Conservation (phyloP, 2,329 filamentous ascomycete species). For the Paecilomyces sp. region DNA sequence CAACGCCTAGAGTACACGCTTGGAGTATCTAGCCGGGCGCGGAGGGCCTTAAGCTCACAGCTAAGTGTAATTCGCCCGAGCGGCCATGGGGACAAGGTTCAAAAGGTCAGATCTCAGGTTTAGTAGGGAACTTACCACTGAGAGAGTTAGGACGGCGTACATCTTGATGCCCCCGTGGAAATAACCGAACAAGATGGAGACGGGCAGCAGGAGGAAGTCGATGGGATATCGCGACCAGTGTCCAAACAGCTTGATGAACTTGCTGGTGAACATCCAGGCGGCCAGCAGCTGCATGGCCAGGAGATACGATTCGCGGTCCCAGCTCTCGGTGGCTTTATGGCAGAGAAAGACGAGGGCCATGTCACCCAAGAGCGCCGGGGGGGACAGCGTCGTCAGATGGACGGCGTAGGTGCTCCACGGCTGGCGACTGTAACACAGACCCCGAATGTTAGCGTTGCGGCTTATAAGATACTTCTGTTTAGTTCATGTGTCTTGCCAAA, state of each 20-base stretch:
- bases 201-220: constrained; percentile 70
- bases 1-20: background rate
- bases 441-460: constrained; percentile 18
- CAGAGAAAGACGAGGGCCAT: constrained; percentile 62
- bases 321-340: constrained; percentile 60
- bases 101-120: constrained; percentile 3
- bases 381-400: constrained; percentile 86
- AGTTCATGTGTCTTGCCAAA: constrained; percentile 9
- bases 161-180: constrained; percentile 90
- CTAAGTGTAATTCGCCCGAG: background rate
- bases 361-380: constrained; percentile 75
- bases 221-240: constrained; percentile 78
- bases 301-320: constrained; percentile 47
- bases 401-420: constrained; percentile 91
- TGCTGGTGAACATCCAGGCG: constrained; percentile 77
- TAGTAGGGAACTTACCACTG: constrained; percentile 58
- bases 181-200: constrained; percentile 88
- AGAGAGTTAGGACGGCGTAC: constrained; percentile 74
- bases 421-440: constrained; percentile 59
- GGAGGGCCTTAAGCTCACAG: constrained; percentile 1
- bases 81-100: background rate
- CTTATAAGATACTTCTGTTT: constrained; percentile 6
- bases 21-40: background rate
- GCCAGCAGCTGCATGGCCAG: constrained; percentile 56
- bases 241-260: constrained; percentile 82